phyloP scores from a whole-genome alignment of 345 rosid genomes.

The Citrus inodora region DNA sequence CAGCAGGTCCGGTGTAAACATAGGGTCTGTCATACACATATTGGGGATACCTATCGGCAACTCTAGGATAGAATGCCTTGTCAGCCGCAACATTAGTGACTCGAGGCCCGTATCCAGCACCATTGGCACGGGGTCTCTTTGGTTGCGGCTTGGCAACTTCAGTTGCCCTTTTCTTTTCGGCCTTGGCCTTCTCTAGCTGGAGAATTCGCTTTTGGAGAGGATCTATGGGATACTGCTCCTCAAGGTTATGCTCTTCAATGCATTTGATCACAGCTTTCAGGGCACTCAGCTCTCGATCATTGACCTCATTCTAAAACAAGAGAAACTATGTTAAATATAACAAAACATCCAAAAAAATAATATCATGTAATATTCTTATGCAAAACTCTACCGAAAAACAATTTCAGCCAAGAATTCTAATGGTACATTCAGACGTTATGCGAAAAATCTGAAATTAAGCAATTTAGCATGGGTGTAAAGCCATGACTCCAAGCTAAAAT shows the following conservation, averaged over 20 bases:
- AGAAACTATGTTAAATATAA: conserved; percentile 1
- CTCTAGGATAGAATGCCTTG: conserved; percentile 64
- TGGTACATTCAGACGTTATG: neutral
- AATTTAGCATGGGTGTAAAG: neutral
- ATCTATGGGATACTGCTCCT: conserved; percentile 72
- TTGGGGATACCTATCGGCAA: conserved; percentile 68
- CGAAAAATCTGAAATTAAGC: neutral
- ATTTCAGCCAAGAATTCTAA: neutral
- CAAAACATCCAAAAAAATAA: neutral
- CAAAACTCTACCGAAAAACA: neutral
- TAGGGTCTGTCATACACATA: conserved; percentile 82
- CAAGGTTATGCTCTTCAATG: conserved; percentile 93
- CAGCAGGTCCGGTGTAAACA: conserved; percentile 54
- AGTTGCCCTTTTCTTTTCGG: conserved; percentile 80
- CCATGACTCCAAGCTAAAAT: no score
- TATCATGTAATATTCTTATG: neutral
- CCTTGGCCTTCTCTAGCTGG: conserved; percentile 91
- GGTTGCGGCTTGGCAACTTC: conserved; percentile 89
- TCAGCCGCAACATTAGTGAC: conserved; percentile 40
- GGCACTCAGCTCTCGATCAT: conserved; percentile 78
- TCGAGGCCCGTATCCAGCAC: conserved; percentile 61
- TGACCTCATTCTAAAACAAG: conserved; percentile 63
- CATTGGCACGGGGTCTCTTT: conserved; percentile 82
- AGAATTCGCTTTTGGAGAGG: conserved; percentile 65
- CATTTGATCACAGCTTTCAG: conserved; percentile 85